A percentile compares a stretch with the other conserved stretches of the same genome.
Conservation (phyloP, 78 protist species). For the slime mould (Dictyostelium discoideum) region DNA sequence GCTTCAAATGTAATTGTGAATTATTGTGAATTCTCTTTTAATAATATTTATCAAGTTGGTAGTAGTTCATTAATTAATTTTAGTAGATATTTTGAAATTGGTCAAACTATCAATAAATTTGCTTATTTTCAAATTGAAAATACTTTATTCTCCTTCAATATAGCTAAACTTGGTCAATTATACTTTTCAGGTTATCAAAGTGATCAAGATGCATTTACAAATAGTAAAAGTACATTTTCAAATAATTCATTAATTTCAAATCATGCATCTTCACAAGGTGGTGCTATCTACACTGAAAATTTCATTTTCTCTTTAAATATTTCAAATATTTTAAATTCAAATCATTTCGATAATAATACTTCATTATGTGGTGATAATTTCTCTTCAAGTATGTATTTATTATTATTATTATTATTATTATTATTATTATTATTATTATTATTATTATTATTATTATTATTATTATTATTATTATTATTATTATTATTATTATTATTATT, state of each 20-base stretch:
- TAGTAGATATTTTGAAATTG: no score
- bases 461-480: no score
- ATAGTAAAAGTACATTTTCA: background rate
- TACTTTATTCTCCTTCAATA: background rate
- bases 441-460: no score
- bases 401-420: background rate
- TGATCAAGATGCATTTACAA: background rate
- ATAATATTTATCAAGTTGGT: background rate
- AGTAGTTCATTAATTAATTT: background rate
- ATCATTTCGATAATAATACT: background rate
- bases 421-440: no score
- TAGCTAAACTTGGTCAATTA: background rate
- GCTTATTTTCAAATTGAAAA: background rate
- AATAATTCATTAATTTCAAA: background rate
- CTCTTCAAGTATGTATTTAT: background rate
- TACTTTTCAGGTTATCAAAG: background rate
- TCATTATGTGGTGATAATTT: background rate
- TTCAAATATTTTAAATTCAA: background rate
- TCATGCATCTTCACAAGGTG: background rate
- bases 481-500: background rate
- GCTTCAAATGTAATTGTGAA: background rate
- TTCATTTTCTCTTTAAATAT: background rate
- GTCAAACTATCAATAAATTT: background rate
- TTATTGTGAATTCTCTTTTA: background rate
- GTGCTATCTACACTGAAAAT: background rate